phyloP scores from a whole-genome alignment of 768 basidiomycete genomes.

The Russula olivacea region DNA sequence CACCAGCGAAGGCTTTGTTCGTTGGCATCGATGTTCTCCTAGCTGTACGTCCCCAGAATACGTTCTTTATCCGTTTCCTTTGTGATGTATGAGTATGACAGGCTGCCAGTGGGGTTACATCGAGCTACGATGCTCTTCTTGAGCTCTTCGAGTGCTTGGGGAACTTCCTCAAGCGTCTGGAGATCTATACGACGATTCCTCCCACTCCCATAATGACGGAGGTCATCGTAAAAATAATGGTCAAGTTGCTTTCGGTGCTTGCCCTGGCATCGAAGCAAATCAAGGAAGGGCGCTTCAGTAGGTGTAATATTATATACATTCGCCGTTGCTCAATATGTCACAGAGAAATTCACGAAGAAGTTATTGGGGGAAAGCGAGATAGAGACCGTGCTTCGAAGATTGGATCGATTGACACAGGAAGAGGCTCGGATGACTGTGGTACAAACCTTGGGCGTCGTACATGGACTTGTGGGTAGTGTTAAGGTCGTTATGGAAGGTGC shows the following conservation, averaged over 20 bases:
- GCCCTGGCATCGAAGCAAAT: constrained; percentile 1
- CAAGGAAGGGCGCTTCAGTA: constrained; percentile 4
- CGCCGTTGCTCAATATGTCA: not conserved
- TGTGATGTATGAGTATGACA: not conserved
- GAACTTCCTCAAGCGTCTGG: not conserved
- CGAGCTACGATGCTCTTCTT: not conserved
- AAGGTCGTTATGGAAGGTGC: not conserved
- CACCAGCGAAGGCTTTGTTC: not conserved
- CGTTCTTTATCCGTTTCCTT: not conserved
- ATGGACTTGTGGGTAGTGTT: not conserved
- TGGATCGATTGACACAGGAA: not conserved
- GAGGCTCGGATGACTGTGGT: not conserved
- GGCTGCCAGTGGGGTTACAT: not conserved
- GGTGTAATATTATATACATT: not conserved
- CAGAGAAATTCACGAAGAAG: not conserved
- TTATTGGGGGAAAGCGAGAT: not conserved
- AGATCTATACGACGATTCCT: not conserved
- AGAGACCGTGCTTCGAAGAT: not conserved
- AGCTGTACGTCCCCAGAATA: not conserved
- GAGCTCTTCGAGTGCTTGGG: not conserved
- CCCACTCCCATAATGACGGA: not conserved
- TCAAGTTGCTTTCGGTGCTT: not conserved
- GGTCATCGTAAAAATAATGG: not conserved
- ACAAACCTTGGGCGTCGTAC: not conserved
- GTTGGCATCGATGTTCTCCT: not conserved